Evolutionary conservation across 495 filamentous ascomycete species (phyloP).

Genomic region (Podospora anserina): DNA sequence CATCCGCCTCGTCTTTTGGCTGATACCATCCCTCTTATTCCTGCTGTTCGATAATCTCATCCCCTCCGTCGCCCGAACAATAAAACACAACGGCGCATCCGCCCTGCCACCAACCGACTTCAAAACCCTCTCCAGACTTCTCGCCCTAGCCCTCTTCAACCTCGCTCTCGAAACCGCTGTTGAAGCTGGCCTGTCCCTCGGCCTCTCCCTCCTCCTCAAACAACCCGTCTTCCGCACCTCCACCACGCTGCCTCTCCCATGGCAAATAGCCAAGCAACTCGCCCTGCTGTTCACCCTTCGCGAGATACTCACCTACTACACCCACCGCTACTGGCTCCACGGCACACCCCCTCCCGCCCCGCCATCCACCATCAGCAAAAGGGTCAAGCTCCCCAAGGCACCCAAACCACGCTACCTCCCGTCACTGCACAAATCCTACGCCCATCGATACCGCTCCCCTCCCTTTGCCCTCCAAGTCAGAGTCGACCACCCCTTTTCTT

Average conservation of each 20-base stretch:
- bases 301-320: slow-evolving; percentile 63
- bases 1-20: slow-evolving; percentile 68
- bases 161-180: slow-evolving; percentile 53
- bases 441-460: slow-evolving; percentile 51
- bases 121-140: slow-evolving; percentile 35
- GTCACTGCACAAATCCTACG: slow-evolving; percentile 57
- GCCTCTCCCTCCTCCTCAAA: slow-evolving; percentile 28
- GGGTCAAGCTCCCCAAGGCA: slow-evolving; percentile 3
- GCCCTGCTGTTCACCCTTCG: slow-evolving; percentile 53
- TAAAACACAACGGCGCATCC: slow-evolving; percentile 66
- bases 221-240: slow-evolving; percentile 43
- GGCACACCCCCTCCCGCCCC: slow-evolving; percentile 30
- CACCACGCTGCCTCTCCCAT: slow-evolving; percentile 44
- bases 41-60: slow-evolving; percentile 68
- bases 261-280: slow-evolving; percentile 62
- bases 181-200: slow-evolving; percentile 52
- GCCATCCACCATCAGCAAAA: neutral
- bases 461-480: slow-evolving; percentile 63
- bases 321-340: slow-evolving; percentile 74
- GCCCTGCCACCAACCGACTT: slow-evolving; percentile 61
- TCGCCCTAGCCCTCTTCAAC: slow-evolving; percentile 62
- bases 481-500: slow-evolving; percentile 74
- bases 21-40: slow-evolving; percentile 69
- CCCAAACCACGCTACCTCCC: slow-evolving; percentile 26
- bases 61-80: slow-evolving; percentile 59